Percentiles rank a stretch among this genome's conserved stretches.
phyloP scores from a whole-genome alignment of 1,284 basidiomycete species.

The Exobasidium cylindrosporum region DNA sequence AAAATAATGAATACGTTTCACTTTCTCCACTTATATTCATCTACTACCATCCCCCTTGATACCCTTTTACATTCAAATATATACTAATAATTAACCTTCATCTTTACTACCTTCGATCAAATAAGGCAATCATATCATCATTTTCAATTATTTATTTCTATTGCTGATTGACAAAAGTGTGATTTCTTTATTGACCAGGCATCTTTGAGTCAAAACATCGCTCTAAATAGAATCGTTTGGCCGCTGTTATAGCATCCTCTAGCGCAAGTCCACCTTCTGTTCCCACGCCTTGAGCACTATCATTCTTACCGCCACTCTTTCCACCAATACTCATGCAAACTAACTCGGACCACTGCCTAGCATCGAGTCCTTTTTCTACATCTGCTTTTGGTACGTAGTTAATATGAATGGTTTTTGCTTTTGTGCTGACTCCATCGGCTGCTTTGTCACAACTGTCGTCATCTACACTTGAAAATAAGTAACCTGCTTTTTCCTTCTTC shows the following conservation, averaged over 20 bases:
- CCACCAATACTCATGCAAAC: constrained; percentile 43
- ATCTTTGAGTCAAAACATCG: not conserved
- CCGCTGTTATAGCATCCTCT: constrained; percentile 38
- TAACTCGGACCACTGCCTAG: constrained; percentile 48
- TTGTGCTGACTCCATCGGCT: constrained; percentile 44
- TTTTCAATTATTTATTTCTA: too few species aligned
- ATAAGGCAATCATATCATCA: too few species aligned
- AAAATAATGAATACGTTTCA: too few species aligned
- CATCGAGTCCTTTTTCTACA: constrained; percentile 39
- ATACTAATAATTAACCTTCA: too few species aligned
- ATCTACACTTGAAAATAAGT: constrained; percentile 71
- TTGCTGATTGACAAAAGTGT: too few species aligned
- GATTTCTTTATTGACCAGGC: not conserved
- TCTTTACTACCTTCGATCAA: too few species aligned
- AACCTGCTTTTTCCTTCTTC: constrained; percentile 77
- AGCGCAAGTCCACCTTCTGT: constrained; percentile 42
- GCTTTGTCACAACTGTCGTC: constrained; percentile 51
- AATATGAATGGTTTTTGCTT: constrained; percentile 77
- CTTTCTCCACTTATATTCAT: too few species aligned
- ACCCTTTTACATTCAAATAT: too few species aligned
- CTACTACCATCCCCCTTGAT: too few species aligned
- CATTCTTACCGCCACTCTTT: constrained; percentile 48
- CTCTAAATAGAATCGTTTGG: not conserved
- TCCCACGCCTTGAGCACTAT: constrained; percentile 51
- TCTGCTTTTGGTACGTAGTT: constrained; percentile 69